Base-by-base conservation (phyloP, 306 rosid genomes). In the Lagenaria siceraria region DNA sequence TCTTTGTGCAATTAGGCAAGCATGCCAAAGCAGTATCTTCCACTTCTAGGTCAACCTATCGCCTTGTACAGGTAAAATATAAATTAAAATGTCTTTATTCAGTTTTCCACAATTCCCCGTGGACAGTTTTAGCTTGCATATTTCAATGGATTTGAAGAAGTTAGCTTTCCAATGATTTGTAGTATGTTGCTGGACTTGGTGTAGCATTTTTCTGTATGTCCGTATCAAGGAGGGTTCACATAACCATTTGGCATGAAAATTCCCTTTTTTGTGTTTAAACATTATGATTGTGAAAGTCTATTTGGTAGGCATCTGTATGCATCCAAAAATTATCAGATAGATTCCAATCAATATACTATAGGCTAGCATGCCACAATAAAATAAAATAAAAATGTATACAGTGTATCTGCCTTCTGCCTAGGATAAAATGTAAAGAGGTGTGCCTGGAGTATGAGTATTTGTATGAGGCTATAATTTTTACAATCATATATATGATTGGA, bases 21-120 rank as follows among this genome's bases (percentile, higher is more conserved):
- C 91, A 88, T 90, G 96, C 98, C 96, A 22, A 95, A 92, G 90
- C 98, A 95, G 86, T 95, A 95, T 85, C 93, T 95, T 84, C 98
- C 96, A n/a, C 95, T 95, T 31, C 77, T 95, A 29, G 88, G 92
- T 77, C 97, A 90, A 85, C 97, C 99, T 10, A 90, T 92, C 82
- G 97, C 99, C 36, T 62, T 92, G 77, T 89, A 87, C 66, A 95
- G 99, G 97, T 89, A 86, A 74, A 76, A 17, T 64, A 35, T 36
- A 35, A 9, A 33, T 35, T 4, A 36, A 18, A 36, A 64, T 35
- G 48, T 15, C 51, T 59, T 75, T 53, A 59, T 12, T 69, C 48
- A 24, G 33, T 69, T 68, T 68, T 40, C 19, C 18, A 10, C 21
- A 42, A 22, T 68, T 68, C 43, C n/a, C 12, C 12, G 33, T 40